Evolutionary conservation across 2,329 filamentous ascomycete species (phyloP), one percentile per base, ranked within the genome.

Genomic region (Microcera coccophila): DNA sequence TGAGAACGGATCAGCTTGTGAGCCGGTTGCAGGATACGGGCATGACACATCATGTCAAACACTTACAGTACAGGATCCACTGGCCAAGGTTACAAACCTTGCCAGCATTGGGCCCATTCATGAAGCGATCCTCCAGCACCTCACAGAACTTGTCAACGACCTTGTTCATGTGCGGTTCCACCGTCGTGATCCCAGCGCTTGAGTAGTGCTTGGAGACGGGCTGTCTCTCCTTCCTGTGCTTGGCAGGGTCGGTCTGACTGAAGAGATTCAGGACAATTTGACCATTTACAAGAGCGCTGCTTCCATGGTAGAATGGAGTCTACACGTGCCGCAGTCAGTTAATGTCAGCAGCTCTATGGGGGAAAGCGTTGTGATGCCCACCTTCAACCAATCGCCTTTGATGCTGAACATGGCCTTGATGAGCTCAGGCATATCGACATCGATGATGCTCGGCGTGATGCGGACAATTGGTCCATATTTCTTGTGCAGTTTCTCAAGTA

Each of bases 31-130:
- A 7, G 22, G 22, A 26, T 26, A 26, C 22, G 22, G 22, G 5
- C 9, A 5, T 8, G 9, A n/a, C 4, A 21, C n/a, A 36, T 22
- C 26, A 24, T 3, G 12, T n/a, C 4, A 17, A n/a, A 4, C 16
- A 41, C 61, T 53, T 49, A 69, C 66, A 69, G 49, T 59, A 72
- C 9, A 55, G 26, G 10, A 71, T 50, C 69, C 70, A 74, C 28
- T 68, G 53, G 4, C 64, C 67, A 9, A 74, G 54, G 15, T 69
- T 55, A 39, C 62, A 68, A 1, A 48, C 47, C 42, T 60, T 57
- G 2, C 46, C 49, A 4, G 43, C 32, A 20, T 60, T 57, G 1
- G 45, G 20, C 3, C 38, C 54, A 18, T 61, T 42, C 4, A 65
- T 50, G 43, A 66, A 70, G 3, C 55, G 43, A 3, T 53, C 52